Evolutionary conservation across 768 basidiomycete species (phyloP), one percentile per base, ranked within the genome.

Genomic region (Termitomyces titanicus): DNA sequence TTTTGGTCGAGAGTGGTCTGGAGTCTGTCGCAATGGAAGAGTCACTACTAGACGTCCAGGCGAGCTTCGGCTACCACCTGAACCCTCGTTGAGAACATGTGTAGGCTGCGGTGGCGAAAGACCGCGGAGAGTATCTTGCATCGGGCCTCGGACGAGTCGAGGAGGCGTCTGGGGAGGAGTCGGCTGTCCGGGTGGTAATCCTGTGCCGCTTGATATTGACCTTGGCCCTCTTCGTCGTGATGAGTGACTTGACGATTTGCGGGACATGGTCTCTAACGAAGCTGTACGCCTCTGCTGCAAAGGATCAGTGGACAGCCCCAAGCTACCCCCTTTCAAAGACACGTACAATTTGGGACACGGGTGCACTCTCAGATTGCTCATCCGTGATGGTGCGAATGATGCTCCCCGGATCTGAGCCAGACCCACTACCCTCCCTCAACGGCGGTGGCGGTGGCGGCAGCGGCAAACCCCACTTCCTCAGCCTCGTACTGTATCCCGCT

Each of bases 131-230:
- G 15, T 20, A 10, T 12, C 31, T 5, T 53, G 45, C 20, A 12
- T 50, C n/a, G 34, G 34, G 40, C 50, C 46, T 6, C 31, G 47
- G 2, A 37, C 12, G 24, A 51, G 15, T n/a, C 51, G 61, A 5
- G 64, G 61, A 22, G 62, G 56, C 1, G 56, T 58, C 5, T 55
- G 61, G 9, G 67, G 70, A 18, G 69, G 65, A 5, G 68, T 62
- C 2, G 62, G 64, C 33, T 66, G 63, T 53, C 37, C 39, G 2
- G 55, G 45, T 29, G 18, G 38, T 17, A 42, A 46, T 20, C 25
- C n/a, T 11, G 57, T 52, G 29, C 31, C n/a, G 18, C 31, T 31
- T 25, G 44, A 34, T 38, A 35, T 49, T 15, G 54, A 48, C 17
- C 35, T 52, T 17, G 20, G 33, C 47, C 18, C 15, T 34, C 47